Evolutionary conservation across 371 early-diverging fungal genomes (phyloP), one percentile per base, ranked within the genome.

Genomic region (Mucor racemosus): DNA sequence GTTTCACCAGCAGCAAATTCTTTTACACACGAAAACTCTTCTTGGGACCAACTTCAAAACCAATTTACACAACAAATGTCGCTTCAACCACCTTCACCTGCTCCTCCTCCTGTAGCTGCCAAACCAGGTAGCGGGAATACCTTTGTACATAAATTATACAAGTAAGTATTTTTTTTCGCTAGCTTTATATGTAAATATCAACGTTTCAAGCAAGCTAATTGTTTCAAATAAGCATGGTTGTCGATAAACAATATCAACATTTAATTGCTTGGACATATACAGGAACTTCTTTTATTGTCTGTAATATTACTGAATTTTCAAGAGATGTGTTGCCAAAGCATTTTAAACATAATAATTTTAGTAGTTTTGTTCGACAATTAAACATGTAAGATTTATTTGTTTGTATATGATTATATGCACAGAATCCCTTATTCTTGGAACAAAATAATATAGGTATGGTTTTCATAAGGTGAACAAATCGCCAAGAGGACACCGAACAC

Each of bases 281-380:
- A 21, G 96, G 96, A 13, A 86, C 90, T 1, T 93, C 95, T 31
- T 97, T 98, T 72, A 88, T 95, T 66, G 97, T 98, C 53, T 90
- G 91, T 77, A 92, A 96, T 73, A 92, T 93, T n/a, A 86, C 86
- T 57, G 94, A 93, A 41, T 96, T 98, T 80, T 89, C 95, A 9
- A 87, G 91, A 60, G 89, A 88, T 54, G 91, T 94, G 14, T 76
- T 95, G 55, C 91, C 92, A 33, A 85, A 84, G 44, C 88, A 84
- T 65, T 95, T 95, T 72, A 95, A 95, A 72, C 95, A 95, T 74
- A 88, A 86, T 66, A 95, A 95, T 71, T 90, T 93, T 62, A 87
- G 89, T 42, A 90, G 90, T 53, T 96, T 95, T 88, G 93, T 94
- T 15, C 80, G 95, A 38, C 96, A 95, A 75, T 80, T 95, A 4